These are phyloP conservation scores for Coniferiporia weirii DNA, from an alignment of 1,284 basidiomycete genomes.

Conservation along the genomic window DNA sequence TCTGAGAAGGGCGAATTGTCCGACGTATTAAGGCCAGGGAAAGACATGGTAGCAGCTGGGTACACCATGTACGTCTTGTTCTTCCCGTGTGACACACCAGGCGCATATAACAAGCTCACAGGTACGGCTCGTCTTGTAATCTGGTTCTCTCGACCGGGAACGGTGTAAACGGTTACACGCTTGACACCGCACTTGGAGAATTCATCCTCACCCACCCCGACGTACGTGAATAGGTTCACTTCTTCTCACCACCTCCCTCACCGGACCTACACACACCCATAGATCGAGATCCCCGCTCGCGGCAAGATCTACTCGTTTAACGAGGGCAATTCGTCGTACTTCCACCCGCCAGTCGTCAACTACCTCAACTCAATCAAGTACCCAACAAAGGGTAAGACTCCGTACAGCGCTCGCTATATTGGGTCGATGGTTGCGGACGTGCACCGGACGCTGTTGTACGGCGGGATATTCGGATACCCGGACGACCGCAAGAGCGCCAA, in stretches of 20 bases:
- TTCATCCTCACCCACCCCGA: slow-evolving; percentile 99
- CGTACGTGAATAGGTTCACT: slow-evolving; percentile 37
- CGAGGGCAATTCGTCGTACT: slow-evolving; percentile 96
- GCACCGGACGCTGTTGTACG: slow-evolving; percentile 94
- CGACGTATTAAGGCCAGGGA: slow-evolving; percentile 92
- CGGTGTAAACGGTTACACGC: slow-evolving; percentile 98
- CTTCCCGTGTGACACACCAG: neutral
- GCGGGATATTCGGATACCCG: slow-evolving; percentile 98
- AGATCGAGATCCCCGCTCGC: slow-evolving; percentile 89
- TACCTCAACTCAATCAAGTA: slow-evolving; percentile 97
- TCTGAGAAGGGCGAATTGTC: slow-evolving; percentile 53
- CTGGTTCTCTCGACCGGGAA: slow-evolving; percentile 92
- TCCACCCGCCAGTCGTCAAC: slow-evolving; percentile 78
- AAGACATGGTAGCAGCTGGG: slow-evolving; percentile 97
- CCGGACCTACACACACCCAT: slow-evolving; percentile 16
- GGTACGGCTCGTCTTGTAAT: slow-evolving; percentile 99
- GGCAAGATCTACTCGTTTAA: slow-evolving; percentile 99
- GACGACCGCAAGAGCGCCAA: slow-evolving; percentile 96
- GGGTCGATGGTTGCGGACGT: slow-evolving; percentile 99
- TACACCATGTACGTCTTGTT: slow-evolving; percentile 76
- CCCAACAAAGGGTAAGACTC: slow-evolving; percentile 67
- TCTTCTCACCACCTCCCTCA: slow-evolving; percentile 2
- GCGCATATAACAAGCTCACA: slow-evolving; percentile 26
- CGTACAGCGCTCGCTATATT: slow-evolving; percentile 94
- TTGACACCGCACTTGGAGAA: slow-evolving; percentile 94